phyloP scores from a whole-genome alignment of 805 yeast species.

The Wickerhamomyces bovis region DNA sequence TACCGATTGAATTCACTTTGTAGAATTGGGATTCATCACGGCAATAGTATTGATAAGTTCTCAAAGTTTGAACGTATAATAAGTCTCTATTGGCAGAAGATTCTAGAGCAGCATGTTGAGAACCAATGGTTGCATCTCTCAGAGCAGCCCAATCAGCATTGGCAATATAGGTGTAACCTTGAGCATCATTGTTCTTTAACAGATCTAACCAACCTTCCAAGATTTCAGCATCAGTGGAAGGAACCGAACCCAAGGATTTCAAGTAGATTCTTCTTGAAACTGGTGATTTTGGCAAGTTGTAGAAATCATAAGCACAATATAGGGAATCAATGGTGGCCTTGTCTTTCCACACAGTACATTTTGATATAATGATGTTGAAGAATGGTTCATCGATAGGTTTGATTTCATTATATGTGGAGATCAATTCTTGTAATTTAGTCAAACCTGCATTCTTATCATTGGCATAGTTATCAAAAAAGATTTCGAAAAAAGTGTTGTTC shows the following conservation, averaged over 20 bases:
- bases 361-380: conserved; percentile 67
- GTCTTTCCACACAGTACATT: conserved; percentile 62
- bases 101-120: conserved; percentile 6
- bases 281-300: conserved; percentile 53
- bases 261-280: conserved; percentile 68
- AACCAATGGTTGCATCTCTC: conserved; percentile 58
- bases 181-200: conserved; percentile 42
- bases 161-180: conserved; percentile 58
- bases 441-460: conserved; percentile 49
- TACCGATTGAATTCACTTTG: conserved; percentile 9
- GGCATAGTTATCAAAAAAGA: conserved; percentile 55
- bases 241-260: conserved; percentile 65
- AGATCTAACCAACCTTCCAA: conserved; percentile 50
- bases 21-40: conserved; percentile 18
- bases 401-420: conserved; percentile 48
- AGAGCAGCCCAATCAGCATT: conserved; percentile 83
- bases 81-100: neutral
- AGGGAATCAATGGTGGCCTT: conserved; percentile 59
- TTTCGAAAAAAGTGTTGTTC: conserved; percentile 60
- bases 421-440: conserved; percentile 47
- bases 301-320: conserved; percentile 51
- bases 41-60: conserved; percentile 19
- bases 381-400: conserved; percentile 73
- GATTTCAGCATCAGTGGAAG: conserved; percentile 44
- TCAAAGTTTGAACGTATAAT: conserved; percentile 18